Evolutionary conservation across 495 filamentous ascomycete genomes (phyloP).

Genomic region (Penicillium macrosclerotiorum): DNA sequence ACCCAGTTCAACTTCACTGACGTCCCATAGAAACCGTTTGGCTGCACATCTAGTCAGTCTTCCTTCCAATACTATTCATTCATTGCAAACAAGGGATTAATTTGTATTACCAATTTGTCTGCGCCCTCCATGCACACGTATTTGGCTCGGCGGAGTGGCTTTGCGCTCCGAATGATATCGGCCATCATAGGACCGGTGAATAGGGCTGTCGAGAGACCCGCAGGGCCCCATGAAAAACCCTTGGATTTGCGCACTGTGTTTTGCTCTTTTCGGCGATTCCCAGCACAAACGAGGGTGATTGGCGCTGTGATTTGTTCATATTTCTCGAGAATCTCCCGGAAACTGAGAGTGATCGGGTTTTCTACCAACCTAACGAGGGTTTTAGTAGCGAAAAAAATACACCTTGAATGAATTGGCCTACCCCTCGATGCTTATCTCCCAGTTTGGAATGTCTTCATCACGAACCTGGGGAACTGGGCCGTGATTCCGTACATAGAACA

Average conservation of each 20-base stretch:
- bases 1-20: conserved; percentile 87
- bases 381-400: too few relatives aligned
- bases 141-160: conserved; percentile 66
- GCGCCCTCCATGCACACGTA: conserved; percentile 95
- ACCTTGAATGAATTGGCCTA: too few relatives aligned
- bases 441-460: conserved; percentile 71
- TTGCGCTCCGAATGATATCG: conserved; percentile 68
- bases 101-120: conserved; percentile 63
- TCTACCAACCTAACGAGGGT: conserved; percentile 60
- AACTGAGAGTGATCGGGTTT: conserved; percentile 67
- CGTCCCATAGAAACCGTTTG: conserved; percentile 90
- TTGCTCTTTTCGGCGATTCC: conserved; percentile 92
- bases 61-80: background rate
- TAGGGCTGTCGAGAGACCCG: conserved; percentile 83
- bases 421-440: conserved; percentile 88
- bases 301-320: conserved; percentile 86
- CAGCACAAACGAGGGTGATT: conserved; percentile 89
- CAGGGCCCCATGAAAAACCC: conserved; percentile 94
- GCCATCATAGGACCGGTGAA: conserved; percentile 82
- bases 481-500: conserved; percentile 97
- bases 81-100: background rate
- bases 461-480: conserved; percentile 77
- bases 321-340: conserved; percentile 70
- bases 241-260: conserved; percentile 90
- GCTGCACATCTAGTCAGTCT: conserved; percentile 39